phyloP scores from a whole-genome alignment of 2,329 filamentous ascomycete genomes.

The Alternaria longipes region DNA sequence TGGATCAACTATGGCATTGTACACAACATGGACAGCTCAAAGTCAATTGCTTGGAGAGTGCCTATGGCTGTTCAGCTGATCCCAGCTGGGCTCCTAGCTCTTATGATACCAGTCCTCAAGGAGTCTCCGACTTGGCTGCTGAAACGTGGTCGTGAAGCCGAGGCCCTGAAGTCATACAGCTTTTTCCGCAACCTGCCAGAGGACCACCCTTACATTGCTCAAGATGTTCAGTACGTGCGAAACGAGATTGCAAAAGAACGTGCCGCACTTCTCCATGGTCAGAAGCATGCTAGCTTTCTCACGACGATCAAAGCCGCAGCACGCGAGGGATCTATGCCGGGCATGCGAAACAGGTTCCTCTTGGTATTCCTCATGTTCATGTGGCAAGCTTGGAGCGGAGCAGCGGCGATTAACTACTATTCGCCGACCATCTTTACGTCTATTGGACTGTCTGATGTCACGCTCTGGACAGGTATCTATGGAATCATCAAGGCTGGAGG shows the following conservation, averaged over 20 bases:
- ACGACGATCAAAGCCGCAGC: conserved; percentile 43
- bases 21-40: conserved; percentile 53
- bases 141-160: conserved; percentile 44
- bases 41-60: conserved; percentile 68
- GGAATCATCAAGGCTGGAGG: conserved; percentile 50
- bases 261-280: conserved; percentile 35
- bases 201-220: conserved; percentile 53
- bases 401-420: conserved; percentile 50
- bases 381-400: conserved; percentile 37
- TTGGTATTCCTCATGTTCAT: conserved; percentile 55
- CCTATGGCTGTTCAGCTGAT: conserved; percentile 63
- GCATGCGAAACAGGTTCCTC: conserved; percentile 54
- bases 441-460: conserved; percentile 48
- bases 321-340: conserved; percentile 42
- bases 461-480: conserved; percentile 51
- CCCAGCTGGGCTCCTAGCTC: conserved; percentile 49
- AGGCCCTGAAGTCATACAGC: conserved; percentile 53
- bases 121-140: conserved; percentile 48
- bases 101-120: conserved; percentile 46
- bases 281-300: conserved; percentile 38
- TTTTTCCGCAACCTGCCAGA: conserved; percentile 58
- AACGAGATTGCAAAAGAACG: conserved; percentile 45
- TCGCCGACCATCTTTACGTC: conserved; percentile 49
- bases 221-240: conserved; percentile 47
- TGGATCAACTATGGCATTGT: conserved; percentile 55